Percentiles rank a stretch among this genome's conserved stretches.
These are phyloP conservation scores for Acidiella bohemica DNA, from an alignment of 495 filamentous ascomycete genomes.

Conservation along the genomic window DNA sequence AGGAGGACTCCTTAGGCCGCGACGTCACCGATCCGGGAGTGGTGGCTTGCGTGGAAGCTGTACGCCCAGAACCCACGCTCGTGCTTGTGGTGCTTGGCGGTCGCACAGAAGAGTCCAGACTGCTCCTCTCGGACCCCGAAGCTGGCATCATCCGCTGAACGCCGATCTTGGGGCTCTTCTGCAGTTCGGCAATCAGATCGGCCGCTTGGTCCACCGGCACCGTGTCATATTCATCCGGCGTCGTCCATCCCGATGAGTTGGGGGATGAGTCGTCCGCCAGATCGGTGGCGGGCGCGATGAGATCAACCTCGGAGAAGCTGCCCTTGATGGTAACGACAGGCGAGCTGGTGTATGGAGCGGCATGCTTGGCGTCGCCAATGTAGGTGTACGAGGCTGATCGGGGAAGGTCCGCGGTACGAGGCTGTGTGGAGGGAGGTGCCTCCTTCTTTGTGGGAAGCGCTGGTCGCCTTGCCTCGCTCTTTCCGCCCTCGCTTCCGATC, in stretches of 20 bases:
- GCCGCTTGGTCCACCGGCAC: background rate
- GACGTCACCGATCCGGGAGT: slow-evolving; percentile 10
- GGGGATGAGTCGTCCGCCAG: slow-evolving; percentile 6
- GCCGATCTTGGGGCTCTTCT: slow-evolving; percentile 14
- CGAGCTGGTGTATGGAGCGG: background rate
- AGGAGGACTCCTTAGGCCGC: slow-evolving; percentile 6
- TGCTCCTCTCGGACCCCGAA: slow-evolving; percentile 7
- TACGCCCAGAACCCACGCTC: slow-evolving; percentile 4
- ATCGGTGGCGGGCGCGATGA: slow-evolving; percentile 1
- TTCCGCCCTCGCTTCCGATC: background rate
- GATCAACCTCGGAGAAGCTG: slow-evolving; percentile 14
- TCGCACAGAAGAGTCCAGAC: slow-evolving; percentile 1
- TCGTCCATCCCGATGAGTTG: slow-evolving; percentile 18
- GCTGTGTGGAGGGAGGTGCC: slow-evolving; percentile 2
- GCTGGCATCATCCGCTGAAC: background rate
- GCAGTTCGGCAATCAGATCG: slow-evolving; percentile 14
- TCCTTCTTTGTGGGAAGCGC: background rate
- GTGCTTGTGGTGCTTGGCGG: slow-evolving; percentile 2
- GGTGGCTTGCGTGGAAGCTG: slow-evolving; percentile 6
- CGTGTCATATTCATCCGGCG: slow-evolving; percentile 14
- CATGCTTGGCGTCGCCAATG: slow-evolving; percentile 9
- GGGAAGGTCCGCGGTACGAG: slow-evolving; percentile 13
- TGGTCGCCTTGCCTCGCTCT: background rate
- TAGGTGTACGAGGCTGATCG: slow-evolving; percentile 21
- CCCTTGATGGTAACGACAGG: slow-evolving; percentile 16